Conservation (phyloP, 1,139 yeast species). For the Debaryomyces psychrophilus region DNA sequence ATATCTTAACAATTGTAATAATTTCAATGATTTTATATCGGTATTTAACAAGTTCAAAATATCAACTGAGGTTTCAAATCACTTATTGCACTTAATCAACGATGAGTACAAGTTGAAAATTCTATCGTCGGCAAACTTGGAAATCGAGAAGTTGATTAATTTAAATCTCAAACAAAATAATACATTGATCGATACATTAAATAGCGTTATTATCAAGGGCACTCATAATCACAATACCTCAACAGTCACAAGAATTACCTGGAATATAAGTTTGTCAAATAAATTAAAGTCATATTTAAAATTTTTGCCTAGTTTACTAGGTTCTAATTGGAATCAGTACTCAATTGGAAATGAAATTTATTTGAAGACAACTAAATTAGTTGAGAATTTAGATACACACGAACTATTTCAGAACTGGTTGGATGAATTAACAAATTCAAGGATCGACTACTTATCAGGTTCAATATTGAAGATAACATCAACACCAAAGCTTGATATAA, state of each 20-base stretch:
- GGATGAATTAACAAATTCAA: constrained; percentile 17
- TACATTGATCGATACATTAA: neutral
- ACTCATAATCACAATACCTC: constrained; percentile 1
- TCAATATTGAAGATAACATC: constrained; percentile 37
- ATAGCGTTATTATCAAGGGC: neutral
- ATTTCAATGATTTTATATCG: constrained; percentile 34
- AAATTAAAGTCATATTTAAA: constrained; percentile 27
- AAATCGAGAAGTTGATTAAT: constrained; percentile 25
- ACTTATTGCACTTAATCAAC: constrained; percentile 31
- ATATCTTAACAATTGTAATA: constrained; percentile 30
- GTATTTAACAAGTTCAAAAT: constrained; percentile 31
- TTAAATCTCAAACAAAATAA: constrained; percentile 9
- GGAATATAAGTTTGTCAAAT: constrained; percentile 26
- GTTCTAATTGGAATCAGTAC: constrained; percentile 73
- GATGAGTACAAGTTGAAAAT: constrained; percentile 42
- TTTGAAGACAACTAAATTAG: constrained; percentile 49
- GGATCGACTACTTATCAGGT: constrained; percentile 22
- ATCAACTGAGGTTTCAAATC: constrained; percentile 17
- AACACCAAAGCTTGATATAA: constrained; percentile 20
- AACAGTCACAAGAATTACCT: constrained; percentile 19
- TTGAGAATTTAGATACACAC: constrained; percentile 49
- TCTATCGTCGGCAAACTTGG: constrained; percentile 33
- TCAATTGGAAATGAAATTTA: constrained; percentile 71
- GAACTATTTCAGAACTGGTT: constrained; percentile 54
- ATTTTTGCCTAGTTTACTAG: constrained; percentile 44